Evolutionary conservation across 768 basidiomycete species (phyloP).

Genomic region (Saitozyma podzolica): DNA sequence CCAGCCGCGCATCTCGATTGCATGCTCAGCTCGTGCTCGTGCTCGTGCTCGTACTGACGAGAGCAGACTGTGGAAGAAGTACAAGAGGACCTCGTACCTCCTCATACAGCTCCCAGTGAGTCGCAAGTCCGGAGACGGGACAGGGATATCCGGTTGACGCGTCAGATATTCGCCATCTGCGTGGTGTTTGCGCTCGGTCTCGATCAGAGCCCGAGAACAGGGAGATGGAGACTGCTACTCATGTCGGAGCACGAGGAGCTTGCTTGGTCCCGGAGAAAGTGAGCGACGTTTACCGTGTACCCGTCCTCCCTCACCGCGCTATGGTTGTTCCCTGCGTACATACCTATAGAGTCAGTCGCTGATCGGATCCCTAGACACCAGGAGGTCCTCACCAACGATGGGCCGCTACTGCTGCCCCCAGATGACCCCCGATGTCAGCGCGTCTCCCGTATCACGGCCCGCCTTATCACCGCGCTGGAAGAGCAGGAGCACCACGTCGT

Average conservation of each 20-base stretch:
- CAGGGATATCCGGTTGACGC: conserved; percentile 4
- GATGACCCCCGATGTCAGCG: conserved; percentile 49
- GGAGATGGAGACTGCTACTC: conserved; percentile 56
- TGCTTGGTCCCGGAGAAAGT: conserved; percentile 55
- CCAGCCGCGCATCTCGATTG: too few relatives aligned
- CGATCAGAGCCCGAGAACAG: conserved; percentile 54
- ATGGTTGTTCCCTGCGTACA: not conserved
- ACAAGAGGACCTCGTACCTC: conserved; percentile 50
- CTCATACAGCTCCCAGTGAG: conserved; percentile 55
- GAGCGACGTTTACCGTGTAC: conserved; percentile 6
- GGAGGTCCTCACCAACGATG: conserved; percentile 53
- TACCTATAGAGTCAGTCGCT: not conserved
- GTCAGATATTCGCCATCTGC: conserved; percentile 54
- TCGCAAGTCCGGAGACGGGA: not conserved
- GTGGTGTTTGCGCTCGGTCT: conserved; percentile 55
- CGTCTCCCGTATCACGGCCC: conserved; percentile 52
- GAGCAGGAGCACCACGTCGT: conserved; percentile 48
- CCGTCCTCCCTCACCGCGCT: too few relatives aligned
- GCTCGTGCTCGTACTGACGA: conserved; percentile 1
- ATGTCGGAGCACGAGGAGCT: conserved; percentile 57
- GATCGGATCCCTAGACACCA: conserved; percentile 44
- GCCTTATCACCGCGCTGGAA: conserved; percentile 53
- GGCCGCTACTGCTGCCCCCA: conserved; percentile 50
- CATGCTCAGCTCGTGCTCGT: not conserved
- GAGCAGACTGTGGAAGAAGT: conserved; percentile 53